Evolutionary conservation across 1,139 yeast genomes (phyloP).

Genomic region (Saccharomyces hybrid): DNA sequence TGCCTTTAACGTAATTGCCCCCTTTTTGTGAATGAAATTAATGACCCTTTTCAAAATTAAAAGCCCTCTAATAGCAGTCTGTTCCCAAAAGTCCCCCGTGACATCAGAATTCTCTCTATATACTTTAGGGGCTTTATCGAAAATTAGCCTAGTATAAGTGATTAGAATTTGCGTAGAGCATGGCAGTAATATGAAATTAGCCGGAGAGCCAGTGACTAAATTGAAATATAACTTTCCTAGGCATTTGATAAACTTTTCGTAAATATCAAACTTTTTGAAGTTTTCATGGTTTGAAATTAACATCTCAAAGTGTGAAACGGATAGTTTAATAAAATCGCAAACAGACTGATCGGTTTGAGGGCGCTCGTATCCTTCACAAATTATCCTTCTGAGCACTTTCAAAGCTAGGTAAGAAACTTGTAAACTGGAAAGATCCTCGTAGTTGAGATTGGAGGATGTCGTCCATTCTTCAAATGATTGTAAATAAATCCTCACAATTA

Average conservation of each 20-base stretch:
- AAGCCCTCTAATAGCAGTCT: conserved; percentile 63
- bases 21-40: conserved; percentile 54
- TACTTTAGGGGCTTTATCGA: conserved; percentile 53
- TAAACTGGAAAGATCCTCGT: conserved; percentile 31
- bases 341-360: conserved; percentile 52
- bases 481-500: conserved; percentile 52
- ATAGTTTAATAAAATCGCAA: conserved; percentile 48
- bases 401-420: conserved; percentile 71
- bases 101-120: conserved; percentile 42
- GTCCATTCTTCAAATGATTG: conserved; percentile 60
- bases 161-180: conserved; percentile 52
- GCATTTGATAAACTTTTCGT: conserved; percentile 66
- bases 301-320: conserved; percentile 53
- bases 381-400: conserved; percentile 63
- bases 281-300: conserved; percentile 49
- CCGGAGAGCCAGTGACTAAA: conserved; percentile 38
- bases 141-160: conserved; percentile 50
- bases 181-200: conserved; percentile 64
- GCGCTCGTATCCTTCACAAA: conserved; percentile 69
- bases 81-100: conserved; percentile 66
- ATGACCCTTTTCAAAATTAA: conserved; percentile 57
- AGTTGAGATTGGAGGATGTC: conserved; percentile 26
- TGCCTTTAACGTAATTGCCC: conserved; percentile 55
- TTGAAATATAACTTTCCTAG: conserved; percentile 70
- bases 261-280: conserved; percentile 42